phyloP scores from a whole-genome alignment of 139 green algal genomes.

The Chlorella sp. region DNA sequence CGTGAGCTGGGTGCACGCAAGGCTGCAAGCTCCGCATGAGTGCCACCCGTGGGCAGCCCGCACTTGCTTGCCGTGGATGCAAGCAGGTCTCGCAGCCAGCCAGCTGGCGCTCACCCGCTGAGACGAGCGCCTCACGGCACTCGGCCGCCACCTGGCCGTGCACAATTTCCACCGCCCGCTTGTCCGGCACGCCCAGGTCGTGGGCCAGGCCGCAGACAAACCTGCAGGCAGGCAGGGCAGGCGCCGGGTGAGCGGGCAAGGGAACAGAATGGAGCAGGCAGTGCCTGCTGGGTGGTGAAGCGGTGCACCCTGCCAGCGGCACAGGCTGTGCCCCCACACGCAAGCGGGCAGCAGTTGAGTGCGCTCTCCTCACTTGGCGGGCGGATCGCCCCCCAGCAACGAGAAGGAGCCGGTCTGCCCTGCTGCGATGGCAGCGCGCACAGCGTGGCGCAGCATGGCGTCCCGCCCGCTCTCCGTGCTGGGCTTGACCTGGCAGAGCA shows the following conservation, averaged over 20 bases:
- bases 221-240: not conserved
- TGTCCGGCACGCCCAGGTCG: constrained; percentile 45
- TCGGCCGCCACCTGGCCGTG: constrained; percentile 41
- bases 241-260: too few relatives aligned
- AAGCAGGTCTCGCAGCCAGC: too few relatives aligned
- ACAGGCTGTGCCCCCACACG: not conserved
- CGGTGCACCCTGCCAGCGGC: too few relatives aligned
- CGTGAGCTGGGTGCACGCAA: not conserved
- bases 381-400: constrained; percentile 25
- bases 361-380: not conserved
- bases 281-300: not conserved
- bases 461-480: constrained; percentile 48
- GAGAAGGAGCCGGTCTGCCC: constrained; percentile 1
- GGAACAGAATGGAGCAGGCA: too few relatives aligned
- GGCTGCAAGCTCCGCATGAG: not conserved
- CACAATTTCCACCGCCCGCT: constrained; percentile 38
- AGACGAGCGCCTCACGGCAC: constrained; percentile 36
- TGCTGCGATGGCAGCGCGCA: constrained; percentile 35
- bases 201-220: constrained; percentile 50
- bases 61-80: too few relatives aligned
- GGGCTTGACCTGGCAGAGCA: constrained; percentile 27
- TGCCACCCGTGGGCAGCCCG: too few relatives aligned
- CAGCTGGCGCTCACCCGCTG: too few relatives aligned
- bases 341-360: not conserved
- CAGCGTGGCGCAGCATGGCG: constrained; percentile 48